Evolutionary conservation across 2,329 filamentous ascomycete species (phyloP).

Genomic region (Alternaria angustiovoidea): DNA sequence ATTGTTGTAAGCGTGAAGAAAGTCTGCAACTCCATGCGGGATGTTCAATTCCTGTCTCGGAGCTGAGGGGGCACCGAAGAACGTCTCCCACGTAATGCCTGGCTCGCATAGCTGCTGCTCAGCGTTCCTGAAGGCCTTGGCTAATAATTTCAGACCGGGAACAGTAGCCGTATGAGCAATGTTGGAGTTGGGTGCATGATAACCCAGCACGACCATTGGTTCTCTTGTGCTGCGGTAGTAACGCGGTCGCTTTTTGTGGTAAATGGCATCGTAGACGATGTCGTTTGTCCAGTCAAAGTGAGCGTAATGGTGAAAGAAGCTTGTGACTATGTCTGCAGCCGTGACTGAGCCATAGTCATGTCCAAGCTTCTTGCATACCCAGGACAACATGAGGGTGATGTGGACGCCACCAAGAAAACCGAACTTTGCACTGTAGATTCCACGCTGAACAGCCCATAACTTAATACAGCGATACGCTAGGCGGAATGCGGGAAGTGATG

Average conservation of each 20-base stretch:
- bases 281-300: slow-evolving; percentile 65
- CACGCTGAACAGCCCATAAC: slow-evolving; percentile 68
- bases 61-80: slow-evolving; percentile 23
- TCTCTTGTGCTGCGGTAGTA: slow-evolving; percentile 67
- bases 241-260: slow-evolving; percentile 49
- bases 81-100: slow-evolving; percentile 39
- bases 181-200: slow-evolving; percentile 68
- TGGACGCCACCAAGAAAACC: slow-evolving; percentile 72
- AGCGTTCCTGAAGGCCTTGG: slow-evolving; percentile 62
- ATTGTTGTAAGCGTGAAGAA: slow-evolving; percentile 61
- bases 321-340: slow-evolving; percentile 61
- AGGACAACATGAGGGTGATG: slow-evolving; percentile 68
- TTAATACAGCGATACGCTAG: slow-evolving; percentile 68
- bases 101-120: slow-evolving; percentile 49
- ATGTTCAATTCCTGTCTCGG: not conserved
- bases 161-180: slow-evolving; percentile 63
- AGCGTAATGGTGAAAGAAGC: slow-evolving; percentile 71
- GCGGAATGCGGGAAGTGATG: slow-evolving; percentile 66
- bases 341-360: slow-evolving; percentile 48
- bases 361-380: slow-evolving; percentile 62
- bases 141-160: slow-evolving; percentile 62
- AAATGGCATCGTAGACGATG: slow-evolving; percentile 67
- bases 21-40: slow-evolving; percentile 48
- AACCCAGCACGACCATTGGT: slow-evolving; percentile 69
- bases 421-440: slow-evolving; percentile 71